phyloP scores from a whole-genome alignment of 495 filamentous ascomycete species.

The Podospora comata region DNA sequence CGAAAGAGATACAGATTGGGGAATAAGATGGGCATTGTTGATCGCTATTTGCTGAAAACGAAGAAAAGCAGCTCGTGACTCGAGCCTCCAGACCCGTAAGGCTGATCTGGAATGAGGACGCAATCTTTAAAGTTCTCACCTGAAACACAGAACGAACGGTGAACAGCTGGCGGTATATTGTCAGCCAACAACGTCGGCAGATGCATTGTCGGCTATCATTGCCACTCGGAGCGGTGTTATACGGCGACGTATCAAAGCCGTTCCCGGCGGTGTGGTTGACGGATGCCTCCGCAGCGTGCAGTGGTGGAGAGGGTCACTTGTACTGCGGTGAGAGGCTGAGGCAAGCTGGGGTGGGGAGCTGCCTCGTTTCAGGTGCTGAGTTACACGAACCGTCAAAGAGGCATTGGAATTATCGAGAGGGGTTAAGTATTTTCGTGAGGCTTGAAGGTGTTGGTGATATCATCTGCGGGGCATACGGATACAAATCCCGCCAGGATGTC shows the following conservation, averaged over 20 bases:
- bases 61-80: neutral
- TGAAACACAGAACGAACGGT: slow-evolving; percentile 7
- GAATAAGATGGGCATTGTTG: neutral
- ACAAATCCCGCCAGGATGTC: too few relatives aligned
- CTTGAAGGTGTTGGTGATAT: neutral
- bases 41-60: neutral
- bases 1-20: neutral
- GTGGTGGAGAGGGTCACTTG: neutral
- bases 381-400: neutral
- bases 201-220: neutral
- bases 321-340: neutral
- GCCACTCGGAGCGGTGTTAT: neutral
- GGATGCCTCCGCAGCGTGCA: neutral
- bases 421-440: neutral
- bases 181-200: neutral
- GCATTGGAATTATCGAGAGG: neutral
- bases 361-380: neutral
- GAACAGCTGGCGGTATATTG: neutral
- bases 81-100: neutral
- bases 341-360: neutral
- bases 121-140: slow-evolving; percentile 6
- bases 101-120: neutral
- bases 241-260: neutral
- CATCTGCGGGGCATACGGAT: neutral
- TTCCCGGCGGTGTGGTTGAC: neutral